Conservation (phyloP, 495 filamentous ascomycete species). For the Evernia prunastri region DNA sequence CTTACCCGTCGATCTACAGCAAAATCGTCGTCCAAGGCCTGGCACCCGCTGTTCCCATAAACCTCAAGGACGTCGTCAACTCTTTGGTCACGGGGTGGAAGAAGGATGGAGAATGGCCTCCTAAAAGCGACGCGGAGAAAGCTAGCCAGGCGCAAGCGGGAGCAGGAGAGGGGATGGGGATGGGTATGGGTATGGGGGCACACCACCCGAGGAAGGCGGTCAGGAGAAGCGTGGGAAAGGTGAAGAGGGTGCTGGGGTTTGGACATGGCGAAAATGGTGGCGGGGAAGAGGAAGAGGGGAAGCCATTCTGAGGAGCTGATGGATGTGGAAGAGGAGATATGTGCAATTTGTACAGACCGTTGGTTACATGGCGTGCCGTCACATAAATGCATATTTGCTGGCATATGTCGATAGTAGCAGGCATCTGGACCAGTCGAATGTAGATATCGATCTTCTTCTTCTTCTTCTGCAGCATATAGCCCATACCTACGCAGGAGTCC, state of each 20-base stretch:
- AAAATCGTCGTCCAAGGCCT: slow-evolving; percentile 74
- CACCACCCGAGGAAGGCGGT: slow-evolving; percentile 14
- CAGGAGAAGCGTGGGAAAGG: slow-evolving; percentile 21
- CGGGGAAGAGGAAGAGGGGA: slow-evolving; percentile 7
- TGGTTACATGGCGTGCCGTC: neutral
- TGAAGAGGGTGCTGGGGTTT: slow-evolving; percentile 20
- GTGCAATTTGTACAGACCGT: neutral
- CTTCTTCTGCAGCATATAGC: neutral
- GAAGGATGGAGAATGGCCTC: slow-evolving; percentile 89
- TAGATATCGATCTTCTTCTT: neutral
- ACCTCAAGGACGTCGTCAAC: slow-evolving; percentile 71
- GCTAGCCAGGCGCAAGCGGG: neutral
- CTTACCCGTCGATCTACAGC: slow-evolving; percentile 78
- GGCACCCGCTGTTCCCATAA: slow-evolving; percentile 79
- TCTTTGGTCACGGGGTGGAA: slow-evolving; percentile 90
- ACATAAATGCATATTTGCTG: neutral
- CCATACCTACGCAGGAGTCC: neutral
- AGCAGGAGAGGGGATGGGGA: slow-evolving; percentile 1
- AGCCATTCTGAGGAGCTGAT: neutral
- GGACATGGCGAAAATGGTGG: slow-evolving; percentile 9
- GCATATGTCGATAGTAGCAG: neutral
- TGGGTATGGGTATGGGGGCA: slow-evolving; percentile 6
- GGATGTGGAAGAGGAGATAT: neutral
- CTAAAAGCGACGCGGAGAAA: slow-evolving; percentile 38
- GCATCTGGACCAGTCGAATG: neutral